phyloP scores from a whole-genome alignment of 108 stramenopile species.

The Parietichytrium sp. region DNA sequence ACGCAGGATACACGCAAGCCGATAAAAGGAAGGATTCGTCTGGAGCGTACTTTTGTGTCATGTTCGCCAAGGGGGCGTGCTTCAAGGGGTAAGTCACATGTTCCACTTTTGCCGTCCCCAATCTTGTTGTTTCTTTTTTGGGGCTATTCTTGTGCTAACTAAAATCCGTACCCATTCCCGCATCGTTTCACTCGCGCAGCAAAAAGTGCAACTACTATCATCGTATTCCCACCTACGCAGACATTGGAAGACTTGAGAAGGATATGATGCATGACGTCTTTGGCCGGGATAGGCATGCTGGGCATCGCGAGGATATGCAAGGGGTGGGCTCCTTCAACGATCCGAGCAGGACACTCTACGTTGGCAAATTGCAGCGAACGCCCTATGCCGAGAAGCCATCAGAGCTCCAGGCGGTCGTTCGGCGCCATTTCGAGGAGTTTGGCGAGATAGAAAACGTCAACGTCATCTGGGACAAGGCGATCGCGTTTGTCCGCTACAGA shows the following conservation, averaged over 20 bases:
- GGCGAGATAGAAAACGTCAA: slow-evolving; percentile 60
- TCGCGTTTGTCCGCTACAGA: slow-evolving; percentile 55
- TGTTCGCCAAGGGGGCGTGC: slow-evolving; percentile 53
- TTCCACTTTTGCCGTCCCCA: too few species aligned
- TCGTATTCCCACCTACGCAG: slow-evolving; percentile 48
- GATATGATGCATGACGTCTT: slow-evolving; percentile 53
- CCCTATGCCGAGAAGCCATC: background rate
- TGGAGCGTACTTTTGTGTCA: slow-evolving; percentile 48
- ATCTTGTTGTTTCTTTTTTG: too few species aligned
- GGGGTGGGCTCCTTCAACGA: slow-evolving; percentile 49
- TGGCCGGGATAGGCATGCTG: slow-evolving; percentile 54
- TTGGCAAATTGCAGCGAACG: background rate
- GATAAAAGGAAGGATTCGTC: slow-evolving; percentile 21
- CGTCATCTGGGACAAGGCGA: slow-evolving; percentile 43
- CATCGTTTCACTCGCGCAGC: too few species aligned
- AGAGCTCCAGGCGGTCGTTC: slow-evolving; percentile 38
- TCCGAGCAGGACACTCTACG: slow-evolving; percentile 30
- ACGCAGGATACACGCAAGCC: slow-evolving; percentile 58
- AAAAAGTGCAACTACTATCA: slow-evolving; percentile 51
- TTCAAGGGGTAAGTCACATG: too few species aligned
- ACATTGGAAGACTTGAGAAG: slow-evolving; percentile 35
- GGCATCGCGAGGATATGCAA: slow-evolving; percentile 55
- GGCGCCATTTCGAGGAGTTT: slow-evolving; percentile 57
- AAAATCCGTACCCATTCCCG: too few species aligned
- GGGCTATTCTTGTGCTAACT: too few species aligned